Base-by-base conservation (phyloP, 108 stramenopile species). In the Nitzschia inconspicua region DNA sequence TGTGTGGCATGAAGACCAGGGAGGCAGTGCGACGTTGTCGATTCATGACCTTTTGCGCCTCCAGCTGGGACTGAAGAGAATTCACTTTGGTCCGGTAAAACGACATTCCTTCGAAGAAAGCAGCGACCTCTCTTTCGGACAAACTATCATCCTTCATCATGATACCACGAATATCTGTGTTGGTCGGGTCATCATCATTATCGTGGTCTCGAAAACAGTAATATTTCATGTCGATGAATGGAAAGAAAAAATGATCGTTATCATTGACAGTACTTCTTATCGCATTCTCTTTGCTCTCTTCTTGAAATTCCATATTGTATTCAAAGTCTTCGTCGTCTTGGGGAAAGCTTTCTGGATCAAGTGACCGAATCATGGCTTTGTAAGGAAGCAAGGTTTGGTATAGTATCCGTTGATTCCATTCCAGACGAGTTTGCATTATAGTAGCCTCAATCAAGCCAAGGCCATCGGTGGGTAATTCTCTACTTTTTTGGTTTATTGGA, bases 101-200 rank as follows among this genome's bases (percentile, higher is more conserved):
- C 20, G 22, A 20, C 26, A 34, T 27, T 47, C 66, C 66, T 47
- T 57, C 57, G 26, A 57, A 67, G 47, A 67, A 67, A 7, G 57
- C 46, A 22, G 57, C 57, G 11, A 67, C 28, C 25, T 58, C 57
- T 11, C 53, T 39, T 26, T 67, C 66, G 20, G 25, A 32, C 22
- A 67, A 34, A 44, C 48, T 31, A 5, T 30, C 29, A 67, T 67
- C 66, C n/a, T 8, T 25, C 31, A 58, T 14, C 66, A 67, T 67
- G 34, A 27, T n/a, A 22, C 56, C 61, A 25, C 49, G 18, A 28
- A 63, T 39, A 14, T 65, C 52, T 55, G 25, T 18, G 16, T 54
- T 26, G 28, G 41, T 24, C 8, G 30, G 16, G 8, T 65, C 42
- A 30, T 55, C 41, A 43, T 65, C 43, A 41, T 30, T 19, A 37